Percentiles rank a stretch among this genome's conserved stretches.
phyloP scores from a whole-genome alignment of 139 green algal genomes.

The Spirogloea muscicola region DNA sequence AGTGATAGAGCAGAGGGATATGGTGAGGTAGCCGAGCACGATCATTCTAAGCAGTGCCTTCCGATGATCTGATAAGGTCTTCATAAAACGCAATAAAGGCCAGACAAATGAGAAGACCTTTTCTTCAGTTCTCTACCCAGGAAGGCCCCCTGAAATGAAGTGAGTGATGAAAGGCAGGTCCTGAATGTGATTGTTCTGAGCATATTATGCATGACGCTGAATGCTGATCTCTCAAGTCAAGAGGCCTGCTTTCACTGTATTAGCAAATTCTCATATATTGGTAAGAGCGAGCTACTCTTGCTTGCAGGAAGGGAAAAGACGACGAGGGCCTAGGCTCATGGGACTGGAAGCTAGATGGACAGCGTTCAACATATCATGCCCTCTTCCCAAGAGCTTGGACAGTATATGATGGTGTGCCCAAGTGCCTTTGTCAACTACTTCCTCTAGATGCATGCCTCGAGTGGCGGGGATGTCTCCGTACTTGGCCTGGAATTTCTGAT shows the following conservation, averaged over 20 bases:
- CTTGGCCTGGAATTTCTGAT: too few species aligned
- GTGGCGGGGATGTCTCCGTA: neutral
- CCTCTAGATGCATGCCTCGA: neutral
- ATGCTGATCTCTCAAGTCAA: too few species aligned
- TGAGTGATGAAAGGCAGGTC: neutral
- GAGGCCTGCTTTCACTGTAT: neutral
- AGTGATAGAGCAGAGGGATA: too few species aligned
- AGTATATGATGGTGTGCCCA: slow-evolving; percentile 43
- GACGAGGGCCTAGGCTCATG: slow-evolving; percentile 30
- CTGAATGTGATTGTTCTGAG: neutral
- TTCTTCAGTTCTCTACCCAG: slow-evolving; percentile 33
- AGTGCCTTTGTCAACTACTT: neutral
- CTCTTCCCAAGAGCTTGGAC: slow-evolving; percentile 48
- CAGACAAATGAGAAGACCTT: slow-evolving; percentile 12
- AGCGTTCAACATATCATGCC: slow-evolving; percentile 31
- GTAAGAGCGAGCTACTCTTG: too few species aligned
- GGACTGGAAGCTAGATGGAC: slow-evolving; percentile 35
- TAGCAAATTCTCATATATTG: slow-evolving; percentile 20
- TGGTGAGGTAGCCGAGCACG: too few species aligned
- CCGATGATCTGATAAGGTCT: too few species aligned
- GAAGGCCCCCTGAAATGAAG: slow-evolving; percentile 11
- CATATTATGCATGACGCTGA: neutral
- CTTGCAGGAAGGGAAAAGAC: slow-evolving; percentile 16
- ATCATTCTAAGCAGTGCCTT: too few species aligned
- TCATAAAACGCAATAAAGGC: neutral